Conservation (phyloP, 495 filamentous ascomycete species). For the Baudoinia panamericana region DNA sequence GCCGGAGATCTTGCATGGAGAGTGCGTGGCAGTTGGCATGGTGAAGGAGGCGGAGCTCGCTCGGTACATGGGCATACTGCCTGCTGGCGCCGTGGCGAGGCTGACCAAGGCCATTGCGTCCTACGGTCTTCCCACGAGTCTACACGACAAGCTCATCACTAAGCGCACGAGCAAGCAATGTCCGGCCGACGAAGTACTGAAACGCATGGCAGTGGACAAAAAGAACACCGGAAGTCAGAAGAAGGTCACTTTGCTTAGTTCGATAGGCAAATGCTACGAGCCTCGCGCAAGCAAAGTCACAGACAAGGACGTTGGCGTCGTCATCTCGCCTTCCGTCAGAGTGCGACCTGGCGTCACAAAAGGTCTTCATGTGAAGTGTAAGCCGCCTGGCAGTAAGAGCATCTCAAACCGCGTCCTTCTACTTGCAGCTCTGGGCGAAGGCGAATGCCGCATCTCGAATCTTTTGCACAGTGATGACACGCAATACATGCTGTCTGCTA, state of each 20-base stretch:
- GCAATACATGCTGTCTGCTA: constrained; percentile 86
- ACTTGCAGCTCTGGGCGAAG: constrained; percentile 78
- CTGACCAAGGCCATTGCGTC: constrained; percentile 85
- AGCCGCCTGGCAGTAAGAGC: constrained; percentile 92
- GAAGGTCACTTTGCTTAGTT: constrained; percentile 88
- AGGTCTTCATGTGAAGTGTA: constrained; percentile 55
- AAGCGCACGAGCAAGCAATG: constrained; percentile 80
- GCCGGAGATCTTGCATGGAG: constrained; percentile 88
- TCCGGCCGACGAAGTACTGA: constrained; percentile 74
- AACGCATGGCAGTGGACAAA: constrained; percentile 96
- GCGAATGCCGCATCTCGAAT: constrained; percentile 77
- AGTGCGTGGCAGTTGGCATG: constrained; percentile 95
- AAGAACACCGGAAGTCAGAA: constrained; percentile 95
- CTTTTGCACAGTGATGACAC: constrained; percentile 94
- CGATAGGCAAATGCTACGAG: constrained; percentile 79
- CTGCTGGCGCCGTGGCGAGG: constrained; percentile 75
- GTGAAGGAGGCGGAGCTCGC: constrained; percentile 93
- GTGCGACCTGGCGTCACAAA: constrained; percentile 56
- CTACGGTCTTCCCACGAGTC: constrained; percentile 78
- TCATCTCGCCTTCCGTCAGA: constrained; percentile 67
- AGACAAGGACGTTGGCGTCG: constrained; percentile 70
- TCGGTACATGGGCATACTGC: constrained; percentile 75
- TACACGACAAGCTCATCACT: constrained; percentile 71
- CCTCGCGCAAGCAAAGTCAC: constrained; percentile 75
- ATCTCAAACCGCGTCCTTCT: constrained; percentile 92